Percentiles rank a stretch among this genome's conserved stretches.
Evolutionary conservation across 2,329 filamentous ascomycete species (phyloP).

Genomic region (Fusarium sp.): DNA sequence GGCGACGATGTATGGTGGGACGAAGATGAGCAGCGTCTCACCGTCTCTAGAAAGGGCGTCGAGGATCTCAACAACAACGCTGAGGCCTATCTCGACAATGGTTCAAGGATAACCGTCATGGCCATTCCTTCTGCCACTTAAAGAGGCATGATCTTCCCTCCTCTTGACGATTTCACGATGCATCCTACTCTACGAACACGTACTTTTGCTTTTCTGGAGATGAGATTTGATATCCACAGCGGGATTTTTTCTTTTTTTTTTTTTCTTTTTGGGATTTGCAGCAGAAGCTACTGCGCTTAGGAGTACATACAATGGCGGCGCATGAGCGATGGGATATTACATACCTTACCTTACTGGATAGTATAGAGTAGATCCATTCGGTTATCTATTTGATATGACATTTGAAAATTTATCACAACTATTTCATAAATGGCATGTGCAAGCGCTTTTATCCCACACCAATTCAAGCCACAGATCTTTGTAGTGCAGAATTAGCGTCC

Average conservation of each 20-base stretch:
- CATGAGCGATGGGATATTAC: conserved; percentile 24
- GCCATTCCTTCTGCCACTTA: conserved; percentile 47
- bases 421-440: conserved; percentile 27
- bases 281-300: conserved; percentile 26
- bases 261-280: conserved; percentile 18
- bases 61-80: conserved; percentile 31
- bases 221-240: conserved; percentile 36
- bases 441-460: conserved; percentile 23
- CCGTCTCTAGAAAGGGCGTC: conserved; percentile 40
- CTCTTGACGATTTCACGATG: conserved; percentile 29
- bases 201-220: conserved; percentile 19
- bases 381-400: conserved; percentile 37
- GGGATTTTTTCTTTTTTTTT: conserved; percentile 23
- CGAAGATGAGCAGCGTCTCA: conserved; percentile 39
- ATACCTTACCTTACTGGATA: conserved; percentile 7
- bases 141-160: neutral
- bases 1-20: conserved; percentile 50
- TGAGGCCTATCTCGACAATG: conserved; percentile 44
- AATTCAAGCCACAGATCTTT: conserved; percentile 18
- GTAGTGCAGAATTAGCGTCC: conserved; percentile 1
- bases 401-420: conserved; percentile 34
- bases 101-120: conserved; percentile 42
- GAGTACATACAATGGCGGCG: conserved; percentile 38
- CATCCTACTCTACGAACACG: conserved; percentile 13
- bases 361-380: conserved; percentile 29